Evolutionary conservation across 805 yeast species (phyloP).

Genomic region (Diddensiella santjacobensis): DNA sequence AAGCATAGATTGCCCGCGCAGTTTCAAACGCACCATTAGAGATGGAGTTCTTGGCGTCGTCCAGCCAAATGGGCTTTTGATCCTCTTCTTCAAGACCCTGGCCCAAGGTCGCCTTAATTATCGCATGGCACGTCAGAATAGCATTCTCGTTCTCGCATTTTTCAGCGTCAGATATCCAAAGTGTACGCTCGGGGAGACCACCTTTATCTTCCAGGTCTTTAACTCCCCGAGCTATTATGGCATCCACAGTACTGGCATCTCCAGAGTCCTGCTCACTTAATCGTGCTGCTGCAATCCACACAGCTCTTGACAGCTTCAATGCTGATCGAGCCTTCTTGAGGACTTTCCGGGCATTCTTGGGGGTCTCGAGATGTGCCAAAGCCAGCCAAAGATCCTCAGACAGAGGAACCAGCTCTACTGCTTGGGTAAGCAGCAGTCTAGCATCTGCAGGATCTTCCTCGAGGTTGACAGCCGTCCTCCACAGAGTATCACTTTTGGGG

Average conservation of each 20-base stretch:
- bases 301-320: constrained; percentile 43
- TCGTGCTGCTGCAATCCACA: constrained; percentile 70
- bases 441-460: constrained; percentile 54
- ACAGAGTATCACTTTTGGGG: constrained; percentile 56
- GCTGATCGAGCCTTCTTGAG: constrained; percentile 59
- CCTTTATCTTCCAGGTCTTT: constrained; percentile 39
- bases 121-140: constrained; percentile 48
- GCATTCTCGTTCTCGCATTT: constrained; percentile 48
- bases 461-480: constrained; percentile 61
- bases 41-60: constrained; percentile 36
- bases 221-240: constrained; percentile 48
- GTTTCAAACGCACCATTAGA: constrained; percentile 32
- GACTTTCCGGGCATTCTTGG: constrained; percentile 47
- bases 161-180: constrained; percentile 58
- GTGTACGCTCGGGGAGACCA: constrained; percentile 34
- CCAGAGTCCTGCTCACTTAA: constrained; percentile 54
- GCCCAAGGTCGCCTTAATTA: constrained; percentile 43
- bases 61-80: constrained; percentile 32
- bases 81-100: constrained; percentile 32
- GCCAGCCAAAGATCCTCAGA: constrained; percentile 65
- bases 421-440: constrained; percentile 53
- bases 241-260: constrained; percentile 37
- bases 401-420: constrained; percentile 63
- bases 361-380: constrained; percentile 44
- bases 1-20: constrained; percentile 47